These are phyloP conservation scores for Solanum commersonii DNA, from an alignment of 257 asterid species.

Conservation along the genomic window DNA sequence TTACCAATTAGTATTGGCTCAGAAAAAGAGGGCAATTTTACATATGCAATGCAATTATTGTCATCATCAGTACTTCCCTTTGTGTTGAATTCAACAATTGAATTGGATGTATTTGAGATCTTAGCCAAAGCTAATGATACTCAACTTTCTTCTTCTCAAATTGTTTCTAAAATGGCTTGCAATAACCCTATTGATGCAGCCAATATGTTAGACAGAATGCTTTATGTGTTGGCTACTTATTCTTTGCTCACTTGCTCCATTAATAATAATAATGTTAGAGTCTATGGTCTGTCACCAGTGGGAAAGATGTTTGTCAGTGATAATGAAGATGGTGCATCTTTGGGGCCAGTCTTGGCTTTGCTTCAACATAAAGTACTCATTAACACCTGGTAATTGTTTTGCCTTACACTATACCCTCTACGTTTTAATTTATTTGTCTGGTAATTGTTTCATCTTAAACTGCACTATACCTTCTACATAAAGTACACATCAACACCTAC, in stretches of 20 bases:
- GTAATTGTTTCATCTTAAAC: too few species aligned
- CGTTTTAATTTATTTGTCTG: too few species aligned
- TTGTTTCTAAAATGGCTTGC: constrained; percentile 9
- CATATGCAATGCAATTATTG: constrained; percentile 10
- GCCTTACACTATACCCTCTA: background rate
- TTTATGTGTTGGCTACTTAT: constrained; percentile 8
- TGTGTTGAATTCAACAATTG: constrained; percentile 17
- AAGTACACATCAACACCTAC: too few species aligned
- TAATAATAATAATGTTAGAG: background rate
- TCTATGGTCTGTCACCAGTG: constrained; percentile 7
- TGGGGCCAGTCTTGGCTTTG: constrained; percentile 3
- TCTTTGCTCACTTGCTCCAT: constrained; percentile 16
- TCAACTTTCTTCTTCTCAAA: constrained; percentile 13
- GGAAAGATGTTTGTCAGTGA: constrained; percentile 14
- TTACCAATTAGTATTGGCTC: background rate
- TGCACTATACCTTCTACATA: too few species aligned
- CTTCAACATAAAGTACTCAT: constrained; percentile 8
- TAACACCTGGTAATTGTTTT: background rate
- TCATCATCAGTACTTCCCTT: constrained; percentile 3
- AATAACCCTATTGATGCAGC: constrained; percentile 2
- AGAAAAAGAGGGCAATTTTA: constrained; percentile 3
- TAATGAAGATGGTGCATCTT: constrained; percentile 15
- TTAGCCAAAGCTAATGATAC: constrained; percentile 10
- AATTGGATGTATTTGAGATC: constrained; percentile 22
- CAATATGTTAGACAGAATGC: constrained; percentile 22